A percentile compares a stretch with the other conserved stretches of the same genome.
These are phyloP conservation scores for Coprinopsis sp. DNA, from an alignment of 768 basidiomycete species.

Conservation along the genomic window DNA sequence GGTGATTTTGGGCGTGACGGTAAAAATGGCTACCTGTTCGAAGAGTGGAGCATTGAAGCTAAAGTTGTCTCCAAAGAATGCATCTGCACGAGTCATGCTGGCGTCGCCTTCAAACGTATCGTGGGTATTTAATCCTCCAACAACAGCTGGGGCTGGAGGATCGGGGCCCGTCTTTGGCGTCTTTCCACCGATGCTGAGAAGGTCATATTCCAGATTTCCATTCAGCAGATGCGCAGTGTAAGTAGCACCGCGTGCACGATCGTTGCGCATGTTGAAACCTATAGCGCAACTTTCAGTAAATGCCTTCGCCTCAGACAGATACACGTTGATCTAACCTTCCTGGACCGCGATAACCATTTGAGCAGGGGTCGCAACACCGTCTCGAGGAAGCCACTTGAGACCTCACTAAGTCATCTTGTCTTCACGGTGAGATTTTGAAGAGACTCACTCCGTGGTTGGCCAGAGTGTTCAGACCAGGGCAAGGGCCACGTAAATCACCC, in stretches of 20 bases:
- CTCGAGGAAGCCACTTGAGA: slow-evolving; percentile 12
- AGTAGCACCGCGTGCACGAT: slow-evolving; percentile 13
- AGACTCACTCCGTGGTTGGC: slow-evolving; percentile 17
- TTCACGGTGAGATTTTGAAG: not conserved
- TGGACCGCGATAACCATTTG: slow-evolving; percentile 15
- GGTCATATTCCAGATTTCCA: slow-evolving; percentile 14
- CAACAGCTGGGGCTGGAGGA: slow-evolving; percentile 15
- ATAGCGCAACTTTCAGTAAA: not conserved
- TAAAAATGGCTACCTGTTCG: slow-evolving; percentile 3
- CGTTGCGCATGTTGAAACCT: slow-evolving; percentile 17
- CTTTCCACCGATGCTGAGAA: slow-evolving; percentile 16
- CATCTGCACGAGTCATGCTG: slow-evolving; percentile 12
- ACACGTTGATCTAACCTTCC: slow-evolving; percentile 9
- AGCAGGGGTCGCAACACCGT: slow-evolving; percentile 12
- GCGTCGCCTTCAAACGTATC: slow-evolving; percentile 14
- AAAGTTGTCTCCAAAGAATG: slow-evolving; percentile 16
- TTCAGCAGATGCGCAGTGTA: slow-evolving; percentile 14
- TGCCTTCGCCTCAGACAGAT: too few species aligned
- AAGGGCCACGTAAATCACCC: slow-evolving; percentile 17
- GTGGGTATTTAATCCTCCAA: slow-evolving; percentile 16
- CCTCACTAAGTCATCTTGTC: not conserved
- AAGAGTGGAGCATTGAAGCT: slow-evolving; percentile 18
- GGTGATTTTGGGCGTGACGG: not conserved
- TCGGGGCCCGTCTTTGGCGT: slow-evolving; percentile 13
- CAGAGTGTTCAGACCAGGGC: slow-evolving; percentile 18